Evolutionary conservation across 306 rosid species (phyloP).

Genomic region (Ammopiptanthus mongolicus): DNA sequence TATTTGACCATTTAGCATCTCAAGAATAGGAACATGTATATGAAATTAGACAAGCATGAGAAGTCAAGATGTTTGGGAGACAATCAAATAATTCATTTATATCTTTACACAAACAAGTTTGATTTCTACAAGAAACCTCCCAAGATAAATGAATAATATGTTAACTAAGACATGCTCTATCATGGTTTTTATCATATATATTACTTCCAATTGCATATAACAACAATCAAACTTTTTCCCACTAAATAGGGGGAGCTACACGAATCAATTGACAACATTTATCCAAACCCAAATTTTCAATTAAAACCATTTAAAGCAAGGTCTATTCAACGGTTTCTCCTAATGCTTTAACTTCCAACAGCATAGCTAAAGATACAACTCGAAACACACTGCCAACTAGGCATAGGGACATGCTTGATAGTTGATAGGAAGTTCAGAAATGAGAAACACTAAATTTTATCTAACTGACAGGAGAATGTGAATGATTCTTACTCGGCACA

Average conservation of each 20-base stretch:
- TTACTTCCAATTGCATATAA: not conserved
- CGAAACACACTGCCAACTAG: too few species aligned
- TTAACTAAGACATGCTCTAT: not conserved
- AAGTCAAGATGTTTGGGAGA: not conserved
- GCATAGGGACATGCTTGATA: not conserved
- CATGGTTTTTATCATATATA: too few species aligned
- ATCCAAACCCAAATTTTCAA: not conserved
- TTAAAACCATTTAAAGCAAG: not conserved
- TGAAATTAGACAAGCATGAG: not conserved
- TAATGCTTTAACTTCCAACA: not conserved
- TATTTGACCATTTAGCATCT: not conserved
- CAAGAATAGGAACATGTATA: not conserved
- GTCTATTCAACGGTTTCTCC: not conserved
- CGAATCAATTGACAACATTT: not conserved
- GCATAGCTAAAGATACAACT: not conserved
- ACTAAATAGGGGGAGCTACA: not conserved
- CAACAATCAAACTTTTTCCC: not conserved
- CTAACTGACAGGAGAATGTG: not conserved
- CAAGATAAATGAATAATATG: not conserved
- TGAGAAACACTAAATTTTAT: not conserved
- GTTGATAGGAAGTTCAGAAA: not conserved
- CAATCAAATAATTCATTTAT: not conserved
- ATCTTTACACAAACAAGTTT: not conserved
- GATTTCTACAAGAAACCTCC: not conserved
- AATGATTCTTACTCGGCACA: constrained; percentile 85